Conservation (phyloP, 1,284 basidiomycete genomes). For the Puccinia triticina region DNA sequence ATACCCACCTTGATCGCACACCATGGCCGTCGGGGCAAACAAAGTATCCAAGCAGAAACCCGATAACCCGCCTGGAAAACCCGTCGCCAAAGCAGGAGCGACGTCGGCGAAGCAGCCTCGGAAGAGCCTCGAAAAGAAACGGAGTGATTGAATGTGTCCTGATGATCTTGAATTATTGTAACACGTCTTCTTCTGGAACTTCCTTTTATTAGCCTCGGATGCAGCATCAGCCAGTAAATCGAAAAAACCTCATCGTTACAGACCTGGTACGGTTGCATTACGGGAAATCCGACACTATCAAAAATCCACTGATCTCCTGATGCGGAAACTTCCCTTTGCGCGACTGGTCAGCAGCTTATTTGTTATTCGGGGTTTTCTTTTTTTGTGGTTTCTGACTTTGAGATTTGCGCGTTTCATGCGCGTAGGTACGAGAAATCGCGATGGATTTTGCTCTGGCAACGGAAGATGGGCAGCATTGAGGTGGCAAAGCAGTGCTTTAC, state of each 20-base stretch:
- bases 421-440: slow-evolving; percentile 88
- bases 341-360: slow-evolving; percentile 40
- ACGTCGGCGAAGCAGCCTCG: not conserved
- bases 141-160: not conserved
- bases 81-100: not conserved
- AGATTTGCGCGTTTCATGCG: not conserved
- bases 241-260: slow-evolving; percentile 55
- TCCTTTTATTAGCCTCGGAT: slow-evolving; percentile 1
- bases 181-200: not conserved
- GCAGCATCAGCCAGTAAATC: not conserved
- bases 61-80: not conserved
- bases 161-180: too few species aligned
- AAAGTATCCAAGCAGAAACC: not conserved
- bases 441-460: slow-evolving; percentile 64
- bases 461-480: slow-evolving; percentile 68
- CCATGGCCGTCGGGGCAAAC: slow-evolving; percentile 17
- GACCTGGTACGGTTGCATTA: slow-evolving; percentile 58
- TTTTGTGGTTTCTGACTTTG: not conserved
- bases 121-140: slow-evolving; percentile 16
- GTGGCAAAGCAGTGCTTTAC: slow-evolving; percentile 87
- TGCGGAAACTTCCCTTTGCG: slow-evolving; percentile 57
- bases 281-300: slow-evolving; percentile 57
- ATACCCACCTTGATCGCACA: not conserved
- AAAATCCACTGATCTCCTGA: slow-evolving; percentile 59
- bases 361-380: not conserved